Percentiles rank a stretch among this genome's conserved stretches.
Evolutionary conservation across 352 stramenopile genomes (phyloP).

Genomic region (Thalassiosira gravida): DNA sequence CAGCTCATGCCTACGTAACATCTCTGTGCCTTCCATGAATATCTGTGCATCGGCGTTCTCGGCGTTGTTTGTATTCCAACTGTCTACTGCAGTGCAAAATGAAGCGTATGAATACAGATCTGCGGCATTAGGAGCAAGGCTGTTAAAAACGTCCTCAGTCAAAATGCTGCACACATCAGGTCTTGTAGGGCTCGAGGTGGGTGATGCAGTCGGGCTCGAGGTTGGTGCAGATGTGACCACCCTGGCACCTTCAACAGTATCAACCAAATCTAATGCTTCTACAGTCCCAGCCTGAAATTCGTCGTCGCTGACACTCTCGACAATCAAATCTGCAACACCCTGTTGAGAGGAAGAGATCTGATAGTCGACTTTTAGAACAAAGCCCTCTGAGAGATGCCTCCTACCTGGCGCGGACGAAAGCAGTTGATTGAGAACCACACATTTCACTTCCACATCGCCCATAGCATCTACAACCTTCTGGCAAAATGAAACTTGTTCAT

Average conservation of each 20-base stretch:
- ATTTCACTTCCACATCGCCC: not conserved
- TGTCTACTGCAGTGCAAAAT: conserved; percentile 29
- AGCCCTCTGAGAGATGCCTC: not conserved
- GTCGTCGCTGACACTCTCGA: not conserved
- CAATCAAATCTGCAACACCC: not conserved
- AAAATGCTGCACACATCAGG: conserved; percentile 14
- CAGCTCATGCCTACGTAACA: conserved; percentile 33
- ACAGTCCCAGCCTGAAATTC: not conserved
- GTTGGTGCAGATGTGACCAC: not conserved
- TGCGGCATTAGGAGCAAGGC: conserved; percentile 14
- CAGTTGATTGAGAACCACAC: not conserved
- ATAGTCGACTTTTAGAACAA: not conserved
- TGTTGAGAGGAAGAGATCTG: not conserved
- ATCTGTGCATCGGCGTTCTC: conserved; percentile 3
- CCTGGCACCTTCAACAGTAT: not conserved
- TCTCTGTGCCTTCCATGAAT: conserved; percentile 21
- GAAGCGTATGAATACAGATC: conserved; percentile 24
- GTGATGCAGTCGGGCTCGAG: not conserved
- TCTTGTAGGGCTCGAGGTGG: not conserved
- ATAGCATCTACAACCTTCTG: not conserved
- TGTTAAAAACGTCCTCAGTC: conserved; percentile 22
- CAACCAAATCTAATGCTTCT: not conserved
- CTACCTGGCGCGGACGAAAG: not conserved
- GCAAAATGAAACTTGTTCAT: not conserved
- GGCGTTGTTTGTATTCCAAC: conserved; percentile 22